These are phyloP conservation scores for Dryas drummondii DNA, from an alignment of 306 rosid genomes.

Conservation along the genomic window DNA sequence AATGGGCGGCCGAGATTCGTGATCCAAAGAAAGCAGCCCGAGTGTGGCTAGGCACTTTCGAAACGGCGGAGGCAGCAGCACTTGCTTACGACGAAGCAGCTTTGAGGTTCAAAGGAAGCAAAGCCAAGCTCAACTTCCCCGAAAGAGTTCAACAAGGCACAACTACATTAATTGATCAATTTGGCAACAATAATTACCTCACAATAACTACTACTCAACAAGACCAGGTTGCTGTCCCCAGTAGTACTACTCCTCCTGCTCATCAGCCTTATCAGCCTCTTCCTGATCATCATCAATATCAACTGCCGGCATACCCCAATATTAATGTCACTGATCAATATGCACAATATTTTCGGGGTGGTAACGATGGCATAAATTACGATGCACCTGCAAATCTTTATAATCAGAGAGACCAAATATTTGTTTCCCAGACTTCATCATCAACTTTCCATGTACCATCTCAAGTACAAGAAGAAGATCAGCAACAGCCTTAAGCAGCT, in stretches of 20 bases:
- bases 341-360: not conserved
- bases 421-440: slow-evolving; percentile 24
- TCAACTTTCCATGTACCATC: slow-evolving; percentile 22
- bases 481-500: slow-evolving; percentile 21
- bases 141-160: slow-evolving; percentile 59
- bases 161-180: not conserved
- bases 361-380: not conserved
- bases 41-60: slow-evolving; percentile 84
- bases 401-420: slow-evolving; percentile 24
- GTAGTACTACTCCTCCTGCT: not conserved
- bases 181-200: not conserved
- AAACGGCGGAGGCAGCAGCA: slow-evolving; percentile 77
- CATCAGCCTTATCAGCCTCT: not conserved
- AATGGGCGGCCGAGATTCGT: slow-evolving; percentile 78
- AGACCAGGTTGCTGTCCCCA: not conserved
- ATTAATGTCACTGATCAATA: slow-evolving; percentile 1
- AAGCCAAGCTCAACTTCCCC: slow-evolving; percentile 79
- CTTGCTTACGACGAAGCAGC: slow-evolving; percentile 81
- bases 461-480: slow-evolving; percentile 30
- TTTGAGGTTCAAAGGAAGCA: slow-evolving; percentile 78
- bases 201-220: not conserved
- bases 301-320: not conserved
- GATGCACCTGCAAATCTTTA: not conserved
- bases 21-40: slow-evolving; percentile 76
- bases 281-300: slow-evolving; percentile 11